Conservation (phyloP, 345 rosid genomes). For the Brassica cretica region DNA sequence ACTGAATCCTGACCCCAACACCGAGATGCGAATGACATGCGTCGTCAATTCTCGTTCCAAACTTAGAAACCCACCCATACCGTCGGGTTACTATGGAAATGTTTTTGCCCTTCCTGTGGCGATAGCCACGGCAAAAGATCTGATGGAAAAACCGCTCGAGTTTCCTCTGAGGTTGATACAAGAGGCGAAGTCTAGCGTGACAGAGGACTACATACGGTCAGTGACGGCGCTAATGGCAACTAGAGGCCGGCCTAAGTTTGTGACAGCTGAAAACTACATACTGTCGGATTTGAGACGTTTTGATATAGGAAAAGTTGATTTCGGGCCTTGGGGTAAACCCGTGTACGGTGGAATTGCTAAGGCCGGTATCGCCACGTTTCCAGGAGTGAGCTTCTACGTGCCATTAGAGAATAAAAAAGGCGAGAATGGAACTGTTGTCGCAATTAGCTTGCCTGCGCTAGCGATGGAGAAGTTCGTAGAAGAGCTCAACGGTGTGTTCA, state of each 20-base stretch:
- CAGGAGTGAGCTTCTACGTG: slow-evolving; percentile 48
- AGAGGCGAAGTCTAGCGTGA: slow-evolving; percentile 46
- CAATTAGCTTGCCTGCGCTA: slow-evolving; percentile 28
- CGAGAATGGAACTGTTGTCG: slow-evolving; percentile 34
- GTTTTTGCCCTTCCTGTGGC: slow-evolving; percentile 46
- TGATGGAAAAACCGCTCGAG: slow-evolving; percentile 48
- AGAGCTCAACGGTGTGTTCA: slow-evolving; percentile 8
- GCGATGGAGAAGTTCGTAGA: slow-evolving; percentile 43
- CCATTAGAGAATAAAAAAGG: slow-evolving; percentile 46
- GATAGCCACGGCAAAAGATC: slow-evolving; percentile 41
- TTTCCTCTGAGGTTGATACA: slow-evolving; percentile 50
- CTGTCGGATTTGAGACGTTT: slow-evolving; percentile 52
- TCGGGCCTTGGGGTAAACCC: slow-evolving; percentile 60
- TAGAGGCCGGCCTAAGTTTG: slow-evolving; percentile 50
- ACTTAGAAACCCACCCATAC: slow-evolving; percentile 43
- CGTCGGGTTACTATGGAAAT: slow-evolving; percentile 57
- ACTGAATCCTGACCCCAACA: slow-evolving; percentile 47
- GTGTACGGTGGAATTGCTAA: slow-evolving; percentile 51
- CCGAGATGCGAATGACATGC: slow-evolving; percentile 50
- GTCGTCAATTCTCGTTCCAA: slow-evolving; percentile 46
- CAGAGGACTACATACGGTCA: slow-evolving; percentile 37
- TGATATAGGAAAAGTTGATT: slow-evolving; percentile 48
- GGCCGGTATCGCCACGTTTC: slow-evolving; percentile 44
- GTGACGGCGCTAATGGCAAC: slow-evolving; percentile 34
- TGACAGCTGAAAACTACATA: slow-evolving; percentile 37